A percentile compares a stretch with the other conserved stretches of the same genome.
Evolutionary conservation across 768 basidiomycete genomes (phyloP).

Genomic region (Peribolospora kevripleyi): DNA sequence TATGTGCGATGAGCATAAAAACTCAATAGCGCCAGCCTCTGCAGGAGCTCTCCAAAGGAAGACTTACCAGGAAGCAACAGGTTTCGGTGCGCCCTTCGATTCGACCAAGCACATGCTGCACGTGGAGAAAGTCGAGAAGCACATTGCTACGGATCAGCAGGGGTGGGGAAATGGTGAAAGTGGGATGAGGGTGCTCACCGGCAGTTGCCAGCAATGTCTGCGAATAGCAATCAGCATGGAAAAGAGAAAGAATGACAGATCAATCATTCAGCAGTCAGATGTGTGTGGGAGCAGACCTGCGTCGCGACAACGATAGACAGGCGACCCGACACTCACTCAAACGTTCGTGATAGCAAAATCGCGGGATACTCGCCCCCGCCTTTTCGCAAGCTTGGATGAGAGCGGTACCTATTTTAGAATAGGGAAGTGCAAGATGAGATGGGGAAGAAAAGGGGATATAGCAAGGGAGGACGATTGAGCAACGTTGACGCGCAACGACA

Average conservation of each 20-base stretch:
- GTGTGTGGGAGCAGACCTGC: too few species aligned
- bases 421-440: conserved; percentile 2
- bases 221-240: conserved; percentile 24
- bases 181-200: conserved; percentile 33
- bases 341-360: conserved; percentile 16
- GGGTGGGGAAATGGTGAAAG: not conserved
- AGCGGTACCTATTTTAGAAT: conserved; percentile 25
- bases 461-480: too few species aligned
- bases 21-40: not conserved
- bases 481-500: too few species aligned
- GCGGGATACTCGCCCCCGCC: conserved; percentile 17
- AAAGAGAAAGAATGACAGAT: not conserved
- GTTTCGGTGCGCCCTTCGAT: conserved; percentile 60
- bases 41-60: not conserved
- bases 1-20: conserved; percentile 2
- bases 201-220: conserved; percentile 94
- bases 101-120: conserved; percentile 92
- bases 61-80: conserved; percentile 67
- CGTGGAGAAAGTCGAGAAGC: not conserved
- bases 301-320: not conserved
- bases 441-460: too few species aligned
- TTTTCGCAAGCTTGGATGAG: conserved; percentile 17
- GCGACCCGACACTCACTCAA: not conserved
- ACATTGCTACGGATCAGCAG: not conserved
- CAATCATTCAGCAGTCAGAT: too few species aligned